Base-by-base conservation (phyloP, 2,329 filamentous ascomycete genomes). In the Fusarium longipes region DNA sequence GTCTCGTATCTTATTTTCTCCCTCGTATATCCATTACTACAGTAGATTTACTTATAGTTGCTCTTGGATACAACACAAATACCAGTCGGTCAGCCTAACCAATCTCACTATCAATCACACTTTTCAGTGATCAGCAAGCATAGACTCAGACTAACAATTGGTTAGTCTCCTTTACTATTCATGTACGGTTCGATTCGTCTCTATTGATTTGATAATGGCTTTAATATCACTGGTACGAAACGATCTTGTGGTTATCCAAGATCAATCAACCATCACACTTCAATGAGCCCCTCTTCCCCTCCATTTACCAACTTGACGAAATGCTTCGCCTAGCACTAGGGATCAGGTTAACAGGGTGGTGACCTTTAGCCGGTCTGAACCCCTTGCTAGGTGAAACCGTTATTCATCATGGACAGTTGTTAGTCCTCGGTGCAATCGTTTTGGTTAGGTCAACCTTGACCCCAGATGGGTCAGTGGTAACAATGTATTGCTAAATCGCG, bases 351-450 rank as follows among this genome's bases (percentile, higher is more conserved):
- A 40, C 65, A 69, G 40, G 66, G 52, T 45, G 47, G 22, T 69
- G 44, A 47, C 14, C 57, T 67, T 69, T 69, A 69, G 48, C 65
- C 56, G 51, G 56, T 35, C 36, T 61, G 48, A 66, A 32, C 58
- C 53, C 61, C 56, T 68, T 65, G 48, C 49, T 43, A 36, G 36
- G 43, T 36, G 61, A 53, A 65, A 45, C 48, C 39, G 51, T 24
- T 30, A 42, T 50, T 40, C 22, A 36, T 51, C 50, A 48, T 49
- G 40, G 29, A 47, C 39, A 48, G 36, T 38, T 3, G 17, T 43
- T 59, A 29, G 44, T 64, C 48, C 63, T 54, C 38, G 45, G 40
- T 58, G 39, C n/a, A 18, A 20, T 40, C 20, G 49, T 45, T 53
- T 52, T 49, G 24, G n/a, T 33, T 44, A 49, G 24, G 29, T 45